phyloP scores from a whole-genome alignment of 805 yeast genomes.

The Ascoidea asiatica region DNA sequence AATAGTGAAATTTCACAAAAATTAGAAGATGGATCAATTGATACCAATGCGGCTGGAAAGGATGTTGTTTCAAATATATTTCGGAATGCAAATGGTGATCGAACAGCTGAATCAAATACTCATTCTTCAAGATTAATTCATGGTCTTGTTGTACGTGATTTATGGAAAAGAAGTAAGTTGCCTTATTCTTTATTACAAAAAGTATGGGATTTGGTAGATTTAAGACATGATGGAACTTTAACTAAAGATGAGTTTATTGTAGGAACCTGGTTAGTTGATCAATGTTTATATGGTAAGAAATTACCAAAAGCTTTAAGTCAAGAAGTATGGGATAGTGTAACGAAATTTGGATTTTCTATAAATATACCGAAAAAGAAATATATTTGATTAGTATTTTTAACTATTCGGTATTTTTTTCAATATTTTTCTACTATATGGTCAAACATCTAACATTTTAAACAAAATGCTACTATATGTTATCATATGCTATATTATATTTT shows the following conservation, averaged over 20 bases:
- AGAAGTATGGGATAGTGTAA: conserved; percentile 72
- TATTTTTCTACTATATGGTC: no score
- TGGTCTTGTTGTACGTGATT: conserved; percentile 45
- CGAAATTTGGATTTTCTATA: conserved; percentile 20
- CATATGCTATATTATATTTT: no score
- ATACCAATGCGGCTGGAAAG: neutral
- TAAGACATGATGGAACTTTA: conserved; percentile 55
- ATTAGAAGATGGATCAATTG: neutral
- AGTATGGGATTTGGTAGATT: conserved; percentile 64
- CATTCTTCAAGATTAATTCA: conserved; percentile 16
- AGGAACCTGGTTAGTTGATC: conserved; percentile 98
- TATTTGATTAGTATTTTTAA: no score
- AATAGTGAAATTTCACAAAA: conserved; percentile 14
- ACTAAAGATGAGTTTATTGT: conserved; percentile 75
- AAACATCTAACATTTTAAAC: no score
- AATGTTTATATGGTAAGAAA: conserved; percentile 86
- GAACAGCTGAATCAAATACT: conserved; percentile 21
- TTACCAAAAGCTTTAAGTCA: conserved; percentile 58
- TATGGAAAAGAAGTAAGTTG: conserved; percentile 73
- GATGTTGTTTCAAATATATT: neutral
- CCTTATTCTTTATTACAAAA: conserved; percentile 45
- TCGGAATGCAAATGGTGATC: neutral
- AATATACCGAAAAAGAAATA: neutral
- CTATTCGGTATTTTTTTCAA: no score
- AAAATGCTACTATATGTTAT: no score